Evolutionary conservation across 192 early-diverging fungal genomes (phyloP), one percentile per base, ranked within the genome.

Genomic region (Linnemannia exigua): DNA sequence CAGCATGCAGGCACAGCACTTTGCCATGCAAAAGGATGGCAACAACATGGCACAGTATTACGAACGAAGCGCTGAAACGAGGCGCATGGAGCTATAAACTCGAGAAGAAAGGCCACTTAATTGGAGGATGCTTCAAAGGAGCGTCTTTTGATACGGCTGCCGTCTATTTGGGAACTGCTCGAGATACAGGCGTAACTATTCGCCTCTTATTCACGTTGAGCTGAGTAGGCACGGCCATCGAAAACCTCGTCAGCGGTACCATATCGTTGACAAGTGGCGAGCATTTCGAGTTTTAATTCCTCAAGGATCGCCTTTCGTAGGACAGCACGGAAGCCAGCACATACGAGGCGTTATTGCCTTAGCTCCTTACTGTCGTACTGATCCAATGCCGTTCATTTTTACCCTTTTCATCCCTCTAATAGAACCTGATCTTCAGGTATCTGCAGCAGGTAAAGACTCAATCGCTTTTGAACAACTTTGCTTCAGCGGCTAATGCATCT

Each of bases 351-450:
- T 68, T 33, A 14, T 5, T 17, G 15, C 16, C 31, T 31, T 20
- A 16, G 20, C 19, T 36, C 15, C 6, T 41, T 22, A 20, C 19
- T 22, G 6, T n/a, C 36, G 33, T 69, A 63, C 58, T 63, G 58
- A 38, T 69, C 20, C 37, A 38, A 16, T n/a, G 17, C 33, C 38
- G 6, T 11, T 75, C 44, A n/a, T 70, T 15, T 67, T 76, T 74
- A 38, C 0, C 25, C 72, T 8, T 81, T 33, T 9, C 17, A 3
- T 25, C 35, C 14, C 28, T 51, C 66, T 3, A 50, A 41, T 92
- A 94, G 93, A 98, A 97, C 90, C 94, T 99, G 87, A 98, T 99
- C 75, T 99, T 99, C 95, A 94, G 96, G 90, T 95, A 96, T 86
- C 91, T 99, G 77, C 98, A 99, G 89, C 95, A 96, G 88, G 95